A percentile compares a stretch with the other conserved stretches of the same genome.
phyloP scores from a whole-genome alignment of 1,284 basidiomycete species.

The Pholiota adiposa region DNA sequence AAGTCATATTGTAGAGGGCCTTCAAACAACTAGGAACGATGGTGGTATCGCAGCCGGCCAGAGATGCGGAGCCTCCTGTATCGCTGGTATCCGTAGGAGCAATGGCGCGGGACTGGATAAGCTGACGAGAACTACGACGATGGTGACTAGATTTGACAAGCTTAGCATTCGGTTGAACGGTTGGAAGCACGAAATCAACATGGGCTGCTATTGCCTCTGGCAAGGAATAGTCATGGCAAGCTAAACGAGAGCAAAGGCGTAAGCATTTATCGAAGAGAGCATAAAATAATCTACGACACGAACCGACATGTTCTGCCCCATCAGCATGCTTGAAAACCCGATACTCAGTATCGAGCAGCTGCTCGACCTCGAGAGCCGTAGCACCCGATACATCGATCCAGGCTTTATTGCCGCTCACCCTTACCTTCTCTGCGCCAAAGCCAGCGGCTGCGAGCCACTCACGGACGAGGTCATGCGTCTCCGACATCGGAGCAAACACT shows the following conservation, averaged over 20 bases:
- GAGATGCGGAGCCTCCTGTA: neutral
- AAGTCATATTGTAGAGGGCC: constrained; percentile 49
- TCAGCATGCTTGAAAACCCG: constrained; percentile 45
- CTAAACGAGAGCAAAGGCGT: constrained; percentile 27
- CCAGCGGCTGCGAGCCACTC: constrained; percentile 48
- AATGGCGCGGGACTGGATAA: neutral
- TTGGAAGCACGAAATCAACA: constrained; percentile 50
- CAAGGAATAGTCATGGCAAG: constrained; percentile 50
- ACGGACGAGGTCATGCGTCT: constrained; percentile 44
- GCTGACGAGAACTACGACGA: neutral
- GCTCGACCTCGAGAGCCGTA: constrained; percentile 48
- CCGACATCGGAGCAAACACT: constrained; percentile 34
- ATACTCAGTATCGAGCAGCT: constrained; percentile 52
- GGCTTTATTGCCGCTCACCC: constrained; percentile 41
- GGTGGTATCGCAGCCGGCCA: constrained; percentile 23
- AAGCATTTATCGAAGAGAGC: neutral
- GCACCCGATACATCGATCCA: constrained; percentile 50
- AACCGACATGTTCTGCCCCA: constrained; percentile 35
- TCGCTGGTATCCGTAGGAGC: neutral
- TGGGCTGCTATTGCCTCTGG: constrained; percentile 43
- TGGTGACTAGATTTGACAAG: constrained; percentile 4
- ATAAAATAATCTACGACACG: too few relatives aligned
- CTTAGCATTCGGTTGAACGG: constrained; percentile 36
- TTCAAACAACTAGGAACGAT: constrained; percentile 52
- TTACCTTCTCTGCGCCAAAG: constrained; percentile 38